Percentiles rank a stretch among this genome's conserved stretches.
Conservation (phyloP, 2,329 filamentous ascomycete species). For the Sordariomycetes sp. region DNA sequence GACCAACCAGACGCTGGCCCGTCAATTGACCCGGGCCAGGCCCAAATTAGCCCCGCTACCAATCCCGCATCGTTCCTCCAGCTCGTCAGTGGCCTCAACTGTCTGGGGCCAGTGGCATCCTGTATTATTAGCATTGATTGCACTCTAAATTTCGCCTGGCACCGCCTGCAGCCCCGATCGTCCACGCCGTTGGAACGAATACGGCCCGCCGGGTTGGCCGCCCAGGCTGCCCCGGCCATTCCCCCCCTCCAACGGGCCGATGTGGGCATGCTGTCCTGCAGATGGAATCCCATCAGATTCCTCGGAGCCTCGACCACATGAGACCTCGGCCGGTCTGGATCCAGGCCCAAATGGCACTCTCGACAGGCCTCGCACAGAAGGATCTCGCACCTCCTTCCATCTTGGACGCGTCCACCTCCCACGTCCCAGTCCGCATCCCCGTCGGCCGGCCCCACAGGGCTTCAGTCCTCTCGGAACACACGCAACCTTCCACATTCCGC, state of each 20-base stretch:
- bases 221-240: background rate
- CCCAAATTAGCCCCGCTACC: constrained; percentile 1
- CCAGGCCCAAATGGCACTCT: background rate
- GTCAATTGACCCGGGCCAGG: constrained; percentile 3
- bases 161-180: constrained; percentile 2
- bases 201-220: background rate
- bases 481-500: background rate
- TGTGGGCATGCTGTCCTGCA: background rate
- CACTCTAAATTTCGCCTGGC: constrained; percentile 7
- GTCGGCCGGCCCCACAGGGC: background rate
- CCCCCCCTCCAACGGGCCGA: background rate
- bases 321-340: background rate
- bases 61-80: background rate
- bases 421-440: background rate
- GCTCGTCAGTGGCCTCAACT: background rate
- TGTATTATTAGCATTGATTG: constrained; percentile 4
- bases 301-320: background rate
- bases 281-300: background rate
- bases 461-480: background rate
- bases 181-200: constrained; percentile 2
- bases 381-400: background rate
- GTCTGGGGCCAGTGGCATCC: background rate
- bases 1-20: background rate
- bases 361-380: background rate
- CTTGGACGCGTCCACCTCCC: background rate